Percentiles rank a stretch among this genome's conserved stretches.
phyloP scores from a whole-genome alignment of 2,329 filamentous ascomycete genomes.

The Stagonosporopsis chrysanthemi region DNA sequence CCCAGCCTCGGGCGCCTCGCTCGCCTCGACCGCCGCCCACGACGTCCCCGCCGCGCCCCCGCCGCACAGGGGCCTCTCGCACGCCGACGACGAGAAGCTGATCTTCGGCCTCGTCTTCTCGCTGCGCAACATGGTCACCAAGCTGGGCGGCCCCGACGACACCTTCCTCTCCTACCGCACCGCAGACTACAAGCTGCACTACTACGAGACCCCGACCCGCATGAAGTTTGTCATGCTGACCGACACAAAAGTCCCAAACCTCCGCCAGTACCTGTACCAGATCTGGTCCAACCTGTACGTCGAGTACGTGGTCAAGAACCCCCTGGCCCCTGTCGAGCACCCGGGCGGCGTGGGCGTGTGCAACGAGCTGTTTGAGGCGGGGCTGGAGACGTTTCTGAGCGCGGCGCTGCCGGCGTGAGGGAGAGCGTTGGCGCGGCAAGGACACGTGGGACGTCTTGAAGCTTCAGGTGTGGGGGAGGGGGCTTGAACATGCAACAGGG shows the following conservation, averaged over 20 bases:
- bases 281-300: constrained; percentile 99
- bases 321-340: constrained; percentile 67
- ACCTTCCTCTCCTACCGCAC: constrained; percentile 92
- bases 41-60: constrained; percentile 41
- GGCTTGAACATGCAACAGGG: too few relatives aligned
- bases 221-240: constrained; percentile 97
- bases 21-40: constrained; percentile 37
- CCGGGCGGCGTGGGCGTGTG: constrained; percentile 68
- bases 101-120: constrained; percentile 98
- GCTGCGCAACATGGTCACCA: constrained; percentile 93
- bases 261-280: constrained; percentile 94
- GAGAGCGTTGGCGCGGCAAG: background rate
- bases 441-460: background rate
- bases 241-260: constrained; percentile 85
- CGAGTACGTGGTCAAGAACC: constrained; percentile 80
- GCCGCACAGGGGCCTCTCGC: constrained; percentile 51
- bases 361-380: constrained; percentile 70
- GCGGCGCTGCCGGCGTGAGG: constrained; percentile 45
- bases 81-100: constrained; percentile 89
- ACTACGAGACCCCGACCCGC: constrained; percentile 96
- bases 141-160: constrained; percentile 92
- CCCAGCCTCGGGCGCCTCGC: constrained; percentile 58
- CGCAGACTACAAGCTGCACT: constrained; percentile 96
- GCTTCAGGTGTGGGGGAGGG: too few relatives aligned
- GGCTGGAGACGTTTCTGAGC: constrained; percentile 78